Evolutionary conservation across 768 basidiomycete species (phyloP).

Genomic region (Boletus edulis): DNA sequence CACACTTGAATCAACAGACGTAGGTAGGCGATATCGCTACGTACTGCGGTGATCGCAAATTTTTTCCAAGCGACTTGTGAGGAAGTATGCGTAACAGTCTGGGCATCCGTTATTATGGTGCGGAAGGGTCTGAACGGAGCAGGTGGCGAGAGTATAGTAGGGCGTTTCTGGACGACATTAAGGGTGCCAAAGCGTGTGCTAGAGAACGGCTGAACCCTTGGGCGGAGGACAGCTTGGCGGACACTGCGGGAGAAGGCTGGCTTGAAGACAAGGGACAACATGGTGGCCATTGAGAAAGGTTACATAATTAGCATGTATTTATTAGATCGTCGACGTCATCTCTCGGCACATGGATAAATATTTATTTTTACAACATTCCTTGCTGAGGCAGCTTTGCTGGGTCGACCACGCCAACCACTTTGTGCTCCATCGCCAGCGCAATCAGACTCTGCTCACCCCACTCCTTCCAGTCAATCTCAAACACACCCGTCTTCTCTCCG

Average conservation of each 20-base stretch:
- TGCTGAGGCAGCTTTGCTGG: slow-evolving; percentile 35
- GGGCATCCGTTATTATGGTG: slow-evolving; percentile 48
- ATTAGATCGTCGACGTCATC: slow-evolving; percentile 12
- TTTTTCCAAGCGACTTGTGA: slow-evolving; percentile 46
- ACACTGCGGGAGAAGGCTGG: slow-evolving; percentile 19
- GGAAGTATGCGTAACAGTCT: slow-evolving; percentile 35
- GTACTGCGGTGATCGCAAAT: slow-evolving; percentile 54
- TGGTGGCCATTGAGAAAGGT: slow-evolving; percentile 1
- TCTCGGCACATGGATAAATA: neutral
- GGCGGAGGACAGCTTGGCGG: slow-evolving; percentile 21
- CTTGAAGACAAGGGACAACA: slow-evolving; percentile 15
- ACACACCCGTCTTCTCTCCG: slow-evolving; percentile 63
- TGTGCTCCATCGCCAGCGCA: slow-evolving; percentile 67
- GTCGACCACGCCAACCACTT: slow-evolving; percentile 67
- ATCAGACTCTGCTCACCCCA: slow-evolving; percentile 55
- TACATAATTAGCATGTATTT: slow-evolving; percentile 14
- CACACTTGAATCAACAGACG: neutral
- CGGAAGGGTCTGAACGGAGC: slow-evolving; percentile 37
- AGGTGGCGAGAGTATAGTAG: slow-evolving; percentile 19
- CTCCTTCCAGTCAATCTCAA: slow-evolving; percentile 75
- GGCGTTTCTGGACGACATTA: slow-evolving; percentile 30
- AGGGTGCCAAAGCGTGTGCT: slow-evolving; percentile 14
- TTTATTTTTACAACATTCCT: no score
- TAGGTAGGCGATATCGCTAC: slow-evolving; percentile 3
- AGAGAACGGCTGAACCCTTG: slow-evolving; percentile 19